phyloP scores from a whole-genome alignment of 345 rosid species.

The Citrus medica region DNA sequence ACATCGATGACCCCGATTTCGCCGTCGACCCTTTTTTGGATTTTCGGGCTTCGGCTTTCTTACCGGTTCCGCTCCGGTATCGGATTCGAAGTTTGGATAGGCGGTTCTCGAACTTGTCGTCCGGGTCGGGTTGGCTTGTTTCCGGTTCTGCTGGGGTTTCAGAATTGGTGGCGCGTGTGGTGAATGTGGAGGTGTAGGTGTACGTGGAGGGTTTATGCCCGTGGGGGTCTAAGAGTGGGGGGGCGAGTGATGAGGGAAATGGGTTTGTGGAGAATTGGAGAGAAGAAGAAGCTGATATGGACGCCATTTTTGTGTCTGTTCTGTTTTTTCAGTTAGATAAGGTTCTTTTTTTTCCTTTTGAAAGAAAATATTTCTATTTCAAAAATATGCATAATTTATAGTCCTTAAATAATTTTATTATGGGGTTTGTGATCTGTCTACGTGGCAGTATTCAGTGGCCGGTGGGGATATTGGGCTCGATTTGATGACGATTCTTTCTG shows the following conservation, averaged over 20 bases:
- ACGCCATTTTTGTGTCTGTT: constrained; percentile 35
- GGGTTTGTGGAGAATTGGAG: constrained; percentile 32
- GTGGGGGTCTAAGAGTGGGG: constrained; percentile 8
- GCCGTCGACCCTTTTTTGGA: constrained; percentile 44
- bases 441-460: not conserved
- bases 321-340: constrained; percentile 17
- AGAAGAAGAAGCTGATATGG: constrained; percentile 22
- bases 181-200: constrained; percentile 14
- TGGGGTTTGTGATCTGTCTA: not conserved
- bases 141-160: constrained; percentile 28
- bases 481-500: not conserved
- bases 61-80: constrained; percentile 73
- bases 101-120: constrained; percentile 64
- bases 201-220: constrained; percentile 22
- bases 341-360: not conserved
- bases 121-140: constrained; percentile 25
- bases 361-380: not conserved
- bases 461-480: not conserved
- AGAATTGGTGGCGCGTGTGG: constrained; percentile 45
- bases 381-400: not conserved
- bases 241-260: constrained; percentile 22
- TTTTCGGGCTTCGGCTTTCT: constrained; percentile 81
- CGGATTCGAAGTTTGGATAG: constrained; percentile 63
- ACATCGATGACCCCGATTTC: constrained; percentile 33
- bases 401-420: not conserved